Evolutionary conservation across 331 rosid species (phyloP).

Genomic region (Malus hybrid): DNA sequence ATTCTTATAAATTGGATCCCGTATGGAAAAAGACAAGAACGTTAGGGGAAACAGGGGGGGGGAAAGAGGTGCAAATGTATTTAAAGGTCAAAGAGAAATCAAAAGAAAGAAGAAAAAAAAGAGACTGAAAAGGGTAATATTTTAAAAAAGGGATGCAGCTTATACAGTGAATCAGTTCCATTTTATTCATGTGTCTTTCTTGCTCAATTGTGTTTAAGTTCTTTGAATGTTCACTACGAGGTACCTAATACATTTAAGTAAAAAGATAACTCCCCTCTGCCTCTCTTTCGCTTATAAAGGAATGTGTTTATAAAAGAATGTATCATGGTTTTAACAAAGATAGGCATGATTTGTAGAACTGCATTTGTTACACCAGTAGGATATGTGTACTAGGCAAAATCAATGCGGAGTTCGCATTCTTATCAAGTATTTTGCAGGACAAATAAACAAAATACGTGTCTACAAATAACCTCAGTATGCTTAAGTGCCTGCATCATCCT

Average conservation of each 20-base stretch:
- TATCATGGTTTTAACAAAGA: not conserved
- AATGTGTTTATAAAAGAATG: not conserved
- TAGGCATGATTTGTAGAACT: not conserved
- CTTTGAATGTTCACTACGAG: not conserved
- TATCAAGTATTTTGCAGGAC: not conserved
- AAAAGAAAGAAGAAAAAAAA: not conserved
- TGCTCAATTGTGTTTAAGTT: not conserved
- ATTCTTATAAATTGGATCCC: not conserved
- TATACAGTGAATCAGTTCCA: not conserved
- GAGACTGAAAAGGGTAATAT: not conserved
- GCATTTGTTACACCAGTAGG: not conserved
- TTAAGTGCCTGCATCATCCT: slow-evolving; percentile 68
- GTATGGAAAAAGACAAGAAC: not conserved
- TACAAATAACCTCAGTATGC: not conserved
- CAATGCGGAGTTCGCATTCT: not conserved
- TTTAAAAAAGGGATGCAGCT: not conserved
- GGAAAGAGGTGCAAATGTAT: not conserved
- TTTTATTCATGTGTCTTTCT: not conserved
- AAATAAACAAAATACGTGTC: not conserved
- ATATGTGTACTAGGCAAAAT: not conserved
- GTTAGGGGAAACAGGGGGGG: not conserved
- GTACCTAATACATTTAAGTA: not conserved
- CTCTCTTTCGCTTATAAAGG: not conserved
- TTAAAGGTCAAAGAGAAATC: not conserved
- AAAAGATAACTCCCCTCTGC: not conserved